Base-by-base conservation (phyloP, 148 eudicot species). In the Rhododendron ferrugineum region DNA sequence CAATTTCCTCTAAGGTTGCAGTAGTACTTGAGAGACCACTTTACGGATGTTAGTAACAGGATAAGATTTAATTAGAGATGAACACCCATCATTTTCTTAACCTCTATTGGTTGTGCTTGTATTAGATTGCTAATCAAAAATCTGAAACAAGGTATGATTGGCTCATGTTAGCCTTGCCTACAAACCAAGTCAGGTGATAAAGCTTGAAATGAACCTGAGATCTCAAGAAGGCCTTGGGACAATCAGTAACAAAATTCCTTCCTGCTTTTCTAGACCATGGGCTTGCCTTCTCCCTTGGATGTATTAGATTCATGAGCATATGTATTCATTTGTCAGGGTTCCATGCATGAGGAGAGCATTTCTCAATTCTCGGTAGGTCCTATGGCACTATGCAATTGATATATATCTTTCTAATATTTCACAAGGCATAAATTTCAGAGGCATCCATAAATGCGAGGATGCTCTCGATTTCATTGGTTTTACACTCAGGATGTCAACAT, bases 271-370 rank as follows among this genome's bases (percentile, higher is more conserved):
- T 28, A 79, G 37, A 32, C 9, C 66, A 30, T 54, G 66, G 66
- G 44, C 36, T 52, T 80, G 32, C 82, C 52, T 52, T 37, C 44
- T 80, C 62, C 82, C 44, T 52, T 80, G 64, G 6, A 80, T 80
- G 60, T 3, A 22, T 50, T 78, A 30, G 82, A 50, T n/a, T 79
- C 62, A 11, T 49, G 5, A 28, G 52, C 52, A 47, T 49, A 22
- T 18, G 56, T 40, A 26, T 47, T 44, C 58, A 44, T 66, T 64
- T 42, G 13, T 20, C 30, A 64, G n/a, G 40, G 68, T 82, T 70
- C 42, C 52, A 15, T 66, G 40, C 60, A 26, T 82, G 49, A 56
- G 34, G 78, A 73, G 37, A 20, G 9, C 30, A 47, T 22, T 54
- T 54, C 60, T 18, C 60, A 54, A 54, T 46, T 23, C 23, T 46